Evolutionary conservation across 805 yeast genomes (phyloP).

Genomic region (Wickerhamomyces mucosus): DNA sequence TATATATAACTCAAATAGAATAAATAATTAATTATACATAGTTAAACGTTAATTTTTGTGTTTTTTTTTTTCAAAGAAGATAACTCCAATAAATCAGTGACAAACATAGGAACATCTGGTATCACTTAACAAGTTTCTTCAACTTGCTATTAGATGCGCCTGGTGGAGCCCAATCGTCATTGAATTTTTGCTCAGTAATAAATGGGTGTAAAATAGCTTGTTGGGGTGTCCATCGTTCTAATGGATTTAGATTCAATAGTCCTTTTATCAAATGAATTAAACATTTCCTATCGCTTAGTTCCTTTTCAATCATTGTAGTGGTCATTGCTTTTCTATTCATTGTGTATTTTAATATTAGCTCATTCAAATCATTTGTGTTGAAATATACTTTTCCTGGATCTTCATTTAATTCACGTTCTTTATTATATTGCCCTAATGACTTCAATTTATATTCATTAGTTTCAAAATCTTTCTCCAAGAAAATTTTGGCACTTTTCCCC

Average conservation of each 20-base stretch:
- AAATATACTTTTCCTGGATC: constrained; percentile 83
- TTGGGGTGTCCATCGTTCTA: constrained; percentile 95
- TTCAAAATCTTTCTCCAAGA: constrained; percentile 26
- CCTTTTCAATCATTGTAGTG: constrained; percentile 45
- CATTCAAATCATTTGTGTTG: constrained; percentile 51
- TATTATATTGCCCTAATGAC: constrained; percentile 37
- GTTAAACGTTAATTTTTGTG: too few relatives aligned
- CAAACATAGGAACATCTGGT: constrained; percentile 12
- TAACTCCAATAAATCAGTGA: too few relatives aligned
- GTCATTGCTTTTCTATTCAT: constrained; percentile 49
- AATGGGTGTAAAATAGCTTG: constrained; percentile 92
- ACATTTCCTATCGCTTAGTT: constrained; percentile 60
- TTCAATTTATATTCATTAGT: constrained; percentile 14
- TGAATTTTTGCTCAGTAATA: constrained; percentile 51
- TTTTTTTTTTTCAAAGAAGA: too few relatives aligned
- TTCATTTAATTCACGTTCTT: constrained; percentile 49
- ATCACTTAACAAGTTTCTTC: constrained; percentile 7
- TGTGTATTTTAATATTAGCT: constrained; percentile 70
- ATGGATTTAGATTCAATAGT: constrained; percentile 74
- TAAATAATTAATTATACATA: too few relatives aligned
- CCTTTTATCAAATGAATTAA: constrained; percentile 74
- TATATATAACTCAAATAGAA: too few relatives aligned
- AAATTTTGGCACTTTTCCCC: constrained; percentile 76
- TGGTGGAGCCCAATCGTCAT: constrained; percentile 47
- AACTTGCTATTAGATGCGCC: constrained; percentile 19